Evolutionary conservation across 352 stramenopile species (phyloP), one percentile per base, ranked within the genome.

Genomic region (Phytophthora citrophthora): DNA sequence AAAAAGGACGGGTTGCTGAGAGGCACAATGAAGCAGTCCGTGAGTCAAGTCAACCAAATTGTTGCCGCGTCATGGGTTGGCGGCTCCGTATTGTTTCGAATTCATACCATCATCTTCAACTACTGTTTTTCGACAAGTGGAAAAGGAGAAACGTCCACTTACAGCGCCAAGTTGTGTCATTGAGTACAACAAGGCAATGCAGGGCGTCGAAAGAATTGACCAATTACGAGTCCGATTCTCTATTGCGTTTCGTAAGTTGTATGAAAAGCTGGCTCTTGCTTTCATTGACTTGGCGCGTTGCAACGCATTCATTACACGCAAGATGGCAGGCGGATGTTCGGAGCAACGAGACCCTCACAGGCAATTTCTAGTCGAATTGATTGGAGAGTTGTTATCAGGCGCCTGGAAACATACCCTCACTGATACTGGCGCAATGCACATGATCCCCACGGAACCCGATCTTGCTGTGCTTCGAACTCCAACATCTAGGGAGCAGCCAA

Each of bases 21-120:
- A 4, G 43, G 43, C 4, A 32, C 18, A 3, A 49, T 49, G 43
- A 49, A 49, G 23, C 43, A 49, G 20, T 3, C 43, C 15, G 20
- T 49, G 13, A 49, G 43, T 18, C 3, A 31, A 13, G 9, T 20
- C 7, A 32, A 31, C 26, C 24, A 34, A 49, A 49, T 49, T 49
- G 43, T 49, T 15, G 43, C 43, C 16, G 43, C 43, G 43, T 49
- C 43, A 18, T 49, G 43, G 43, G 43, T 49, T 12, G 43, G 32
- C 8, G 43, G 43, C 9, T 34, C 20, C 32, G 23, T 49, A 49
- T 49, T 32, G 43, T 49, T 13, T 49, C 43, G 4, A 49, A 49
- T 20, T 27, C 10, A 12, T 18, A 49, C 32, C 43, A 49, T 49
- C 43, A 15, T 49, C 43, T 6, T 32, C 43, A 20, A 49, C 43